Base-by-base conservation (phyloP, 352 stramenopile genomes). In the Globisporangium iwayamae region DNA sequence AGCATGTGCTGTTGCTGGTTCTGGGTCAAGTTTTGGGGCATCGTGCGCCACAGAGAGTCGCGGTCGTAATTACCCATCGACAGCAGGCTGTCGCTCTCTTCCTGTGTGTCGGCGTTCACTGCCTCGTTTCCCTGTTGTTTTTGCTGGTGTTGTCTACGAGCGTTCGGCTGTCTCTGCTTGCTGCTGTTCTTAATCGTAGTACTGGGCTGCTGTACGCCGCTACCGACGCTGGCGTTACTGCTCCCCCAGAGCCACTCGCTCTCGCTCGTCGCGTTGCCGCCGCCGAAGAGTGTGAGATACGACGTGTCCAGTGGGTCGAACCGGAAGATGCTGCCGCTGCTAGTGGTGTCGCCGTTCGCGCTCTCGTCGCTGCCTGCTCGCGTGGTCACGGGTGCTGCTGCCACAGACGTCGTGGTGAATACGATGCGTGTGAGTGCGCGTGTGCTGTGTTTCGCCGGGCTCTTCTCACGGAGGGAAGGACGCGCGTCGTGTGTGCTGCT, bases 1-100 rank as follows among this genome's bases (percentile, higher is more conserved):
- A 67, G 60, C 61, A 59, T 39, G 43, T 64, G 66, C 20, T 67
- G 62, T 2, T 63, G 51, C 46, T 70, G 51, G 20, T 38, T 43
- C 34, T 45, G 52, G 52, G 16, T 58, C 52, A 34, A 60, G 61
- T 76, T 63, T 66, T 81, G 68, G 61, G 77, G 78, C 75, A 89
- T 81, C 50, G 72, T 65, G 60, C 75, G 71, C 73, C 81, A 73
- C 47, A 78, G 68, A n/a, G 71, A 63, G 28, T 81, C 62, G 39
- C 78, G 77, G 65, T 90, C 79, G 73, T 81, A 87, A 38, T 81
- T 84, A 47, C 77, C 81, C 78, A 90, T 87, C 16, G 59, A 32
- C 53, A 53, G 45, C 47, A 55, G 16, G 16, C 48, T 30, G 30
- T 55, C 46, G 45, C 14, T n/a, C 20, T 38, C 14, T 20, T 60